phyloP scores from a whole-genome alignment of 2,329 filamentous ascomycete species.

The Myotisia sp. region DNA sequence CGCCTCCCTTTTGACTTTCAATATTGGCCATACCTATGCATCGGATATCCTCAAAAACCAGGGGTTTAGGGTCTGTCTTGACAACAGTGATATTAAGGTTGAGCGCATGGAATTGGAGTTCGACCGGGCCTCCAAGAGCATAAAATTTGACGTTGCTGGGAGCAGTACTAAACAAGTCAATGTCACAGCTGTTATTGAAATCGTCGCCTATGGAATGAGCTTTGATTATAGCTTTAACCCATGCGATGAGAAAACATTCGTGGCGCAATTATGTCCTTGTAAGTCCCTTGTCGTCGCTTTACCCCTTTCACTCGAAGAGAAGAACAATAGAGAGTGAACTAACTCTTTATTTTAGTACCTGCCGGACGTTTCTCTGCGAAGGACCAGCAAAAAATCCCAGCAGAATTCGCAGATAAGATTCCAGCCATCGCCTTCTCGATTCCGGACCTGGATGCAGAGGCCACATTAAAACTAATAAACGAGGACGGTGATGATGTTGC shows the following conservation, averaged over 20 bases:
- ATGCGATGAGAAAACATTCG: slow-evolving; percentile 52
- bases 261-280: slow-evolving; percentile 70
- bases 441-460: slow-evolving; percentile 77
- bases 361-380: slow-evolving; percentile 56
- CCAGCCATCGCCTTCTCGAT: slow-evolving; percentile 80
- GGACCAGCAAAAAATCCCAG: slow-evolving; percentile 58
- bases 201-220: slow-evolving; percentile 69
- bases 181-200: slow-evolving; percentile 59
- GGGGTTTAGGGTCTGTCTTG: slow-evolving; percentile 61
- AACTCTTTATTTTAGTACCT: slow-evolving; percentile 29
- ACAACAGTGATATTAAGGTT: slow-evolving; percentile 48
- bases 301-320: background rate
- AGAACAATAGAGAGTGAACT: background rate
- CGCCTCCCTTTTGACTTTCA: background rate
- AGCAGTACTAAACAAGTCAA: slow-evolving; percentile 61
- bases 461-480: slow-evolving; percentile 59
- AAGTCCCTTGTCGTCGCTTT: slow-evolving; percentile 21
- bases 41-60: slow-evolving; percentile 62
- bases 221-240: slow-evolving; percentile 75
- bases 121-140: slow-evolving; percentile 55
- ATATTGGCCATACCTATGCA: slow-evolving; percentile 3
- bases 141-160: slow-evolving; percentile 72
- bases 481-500: slow-evolving; percentile 53
- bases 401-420: slow-evolving; percentile 57
- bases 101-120: slow-evolving; percentile 64